Percentiles rank a stretch among this genome's conserved stretches.
Conservation (phyloP, 352 stramenopile genomes). For the Phytophthora pistaciae region DNA sequence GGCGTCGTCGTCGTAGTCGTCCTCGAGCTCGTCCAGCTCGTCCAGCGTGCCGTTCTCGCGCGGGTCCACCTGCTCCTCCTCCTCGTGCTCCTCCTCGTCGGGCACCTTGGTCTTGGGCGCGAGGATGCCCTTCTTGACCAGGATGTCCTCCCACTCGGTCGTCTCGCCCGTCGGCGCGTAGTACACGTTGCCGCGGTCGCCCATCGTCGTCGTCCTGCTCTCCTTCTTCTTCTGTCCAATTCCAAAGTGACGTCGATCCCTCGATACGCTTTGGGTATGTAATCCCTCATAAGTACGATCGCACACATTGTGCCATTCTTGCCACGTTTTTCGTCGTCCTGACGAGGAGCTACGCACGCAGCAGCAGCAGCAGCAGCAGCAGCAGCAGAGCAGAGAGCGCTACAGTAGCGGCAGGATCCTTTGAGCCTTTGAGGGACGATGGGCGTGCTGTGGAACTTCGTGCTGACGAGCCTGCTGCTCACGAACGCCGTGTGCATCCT, state of each 20-base stretch:
- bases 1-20: slow-evolving; percentile 89
- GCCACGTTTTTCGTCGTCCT: slow-evolving; percentile 17
- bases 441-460: slow-evolving; percentile 90
- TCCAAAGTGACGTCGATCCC: slow-evolving; percentile 1
- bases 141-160: slow-evolving; percentile 92
- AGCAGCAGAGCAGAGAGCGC: background rate
- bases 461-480: slow-evolving; percentile 87
- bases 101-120: slow-evolving; percentile 90
- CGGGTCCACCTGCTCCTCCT: slow-evolving; percentile 78
- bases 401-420: background rate
- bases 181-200: slow-evolving; percentile 83
- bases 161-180: slow-evolving; percentile 91
- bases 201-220: slow-evolving; percentile 36
- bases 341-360: background rate
- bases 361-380: too few species aligned
- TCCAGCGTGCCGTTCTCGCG: slow-evolving; percentile 86
- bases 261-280: background rate
- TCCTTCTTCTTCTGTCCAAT: slow-evolving; percentile 7
- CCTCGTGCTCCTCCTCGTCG: slow-evolving; percentile 75
- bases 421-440: slow-evolving; percentile 35
- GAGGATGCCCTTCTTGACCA: slow-evolving; percentile 90
- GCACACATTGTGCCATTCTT: background rate
- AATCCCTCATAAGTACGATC: background rate
- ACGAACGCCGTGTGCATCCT: slow-evolving; percentile 90
- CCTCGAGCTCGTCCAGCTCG: slow-evolving; percentile 88